These are phyloP conservation scores for Trypanosoma avium DNA, from an alignment of 208 protist genomes.

Conservation along the genomic window DNA sequence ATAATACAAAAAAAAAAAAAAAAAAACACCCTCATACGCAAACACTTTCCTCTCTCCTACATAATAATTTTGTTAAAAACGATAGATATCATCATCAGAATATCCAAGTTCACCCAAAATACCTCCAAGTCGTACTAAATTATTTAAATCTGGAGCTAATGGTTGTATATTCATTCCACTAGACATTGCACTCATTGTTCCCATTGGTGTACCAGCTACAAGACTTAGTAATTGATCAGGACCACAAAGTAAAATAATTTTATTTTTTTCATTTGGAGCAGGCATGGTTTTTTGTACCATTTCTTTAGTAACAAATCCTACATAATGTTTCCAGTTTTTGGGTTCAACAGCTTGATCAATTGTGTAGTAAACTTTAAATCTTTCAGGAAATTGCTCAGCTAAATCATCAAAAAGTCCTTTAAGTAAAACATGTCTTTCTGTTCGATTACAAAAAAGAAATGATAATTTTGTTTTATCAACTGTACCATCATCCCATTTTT, in stretches of 20 bases:
- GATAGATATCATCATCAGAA: slow-evolving; percentile 79
- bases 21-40: too few species aligned
- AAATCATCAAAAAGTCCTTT: slow-evolving; percentile 85
- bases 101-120: slow-evolving; percentile 84
- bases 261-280: slow-evolving; percentile 66
- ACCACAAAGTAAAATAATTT: slow-evolving; percentile 90
- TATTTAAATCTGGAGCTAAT: slow-evolving; percentile 82
- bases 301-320: slow-evolving; percentile 75
- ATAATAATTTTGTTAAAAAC: slow-evolving; percentile 86
- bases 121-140: slow-evolving; percentile 74
- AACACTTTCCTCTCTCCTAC: too few species aligned
- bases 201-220: slow-evolving; percentile 78
- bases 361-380: slow-evolving; percentile 91
- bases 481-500: slow-evolving; percentile 57
- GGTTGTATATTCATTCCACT: slow-evolving; percentile 78
- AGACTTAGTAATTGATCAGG: slow-evolving; percentile 83
- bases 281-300: slow-evolving; percentile 83
- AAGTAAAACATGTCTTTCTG: slow-evolving; percentile 92
- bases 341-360: slow-evolving; percentile 80
- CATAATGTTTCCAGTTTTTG: slow-evolving; percentile 80
- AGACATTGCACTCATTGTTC: slow-evolving; percentile 76
- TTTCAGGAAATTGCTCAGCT: slow-evolving; percentile 52
- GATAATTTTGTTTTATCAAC: slow-evolving; percentile 87
- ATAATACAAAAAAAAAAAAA: too few species aligned
- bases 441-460: slow-evolving; percentile 93